Evolutionary conservation across 1,139 yeast species (phyloP), one percentile per base, ranked within the genome.

Genomic region (Keqinozyma sinolaborantium): DNA sequence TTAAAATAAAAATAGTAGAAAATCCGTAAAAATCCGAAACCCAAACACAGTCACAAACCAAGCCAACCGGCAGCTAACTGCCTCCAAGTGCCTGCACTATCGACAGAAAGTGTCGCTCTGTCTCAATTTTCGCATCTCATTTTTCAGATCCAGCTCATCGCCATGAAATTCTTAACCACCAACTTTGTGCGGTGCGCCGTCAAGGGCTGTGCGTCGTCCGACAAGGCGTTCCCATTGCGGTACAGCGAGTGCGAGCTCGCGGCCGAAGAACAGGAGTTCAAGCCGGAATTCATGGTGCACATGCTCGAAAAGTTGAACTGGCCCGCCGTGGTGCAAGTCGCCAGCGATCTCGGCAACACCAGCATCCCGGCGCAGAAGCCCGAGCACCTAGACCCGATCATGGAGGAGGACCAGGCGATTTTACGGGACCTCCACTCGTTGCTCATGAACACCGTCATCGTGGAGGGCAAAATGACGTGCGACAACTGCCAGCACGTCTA

Each of bases 121-220:
- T n/a, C n/a, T n/a, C n/a, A n/a, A n/a, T n/a, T n/a, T n/a, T n/a
- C n/a, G n/a, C n/a, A n/a, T n/a, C n/a, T n/a, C n/a, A n/a, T n/a
- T n/a, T n/a, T n/a, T n/a, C n/a, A n/a, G n/a, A n/a, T 18, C 21
- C 21, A 18, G 10, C 21, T 18, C 21, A 18, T 18, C 25, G 5
- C 10, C 23, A 90, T 92, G 98, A 92, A 92, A 65, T 81, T 92
- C 50, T 67, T 92, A 26, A 90, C 98, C 20, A 86, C 97, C 26
- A 92, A 94, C 58, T 94, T 92, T 58, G 95, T 92, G 40, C 88
- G 84, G 56, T 92, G 99, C 59, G 92, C 97, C 0, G 85, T 88
- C 40, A 81, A 83, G 50, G 53, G 78, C 4, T 92, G 99, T 53
- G 86, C 83, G 36, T 64, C 79, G 18, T 74, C 92, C 7, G 73